Base-by-base conservation (phyloP, 352 stramenopile species). In the Aphanomyces euteiches region DNA sequence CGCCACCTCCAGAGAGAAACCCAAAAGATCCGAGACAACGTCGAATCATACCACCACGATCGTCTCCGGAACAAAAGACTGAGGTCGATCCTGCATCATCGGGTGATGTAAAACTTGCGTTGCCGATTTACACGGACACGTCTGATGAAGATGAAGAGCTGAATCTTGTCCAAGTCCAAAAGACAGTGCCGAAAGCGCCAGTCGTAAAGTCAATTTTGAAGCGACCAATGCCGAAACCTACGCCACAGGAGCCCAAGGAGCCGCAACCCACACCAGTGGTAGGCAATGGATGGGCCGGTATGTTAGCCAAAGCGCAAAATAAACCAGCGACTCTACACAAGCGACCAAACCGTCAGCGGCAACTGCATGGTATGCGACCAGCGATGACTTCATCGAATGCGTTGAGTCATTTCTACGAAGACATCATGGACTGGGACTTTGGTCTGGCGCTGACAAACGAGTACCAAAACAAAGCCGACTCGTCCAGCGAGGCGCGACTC, bases 371-470 rank as follows among this genome's bases (percentile, higher is more conserved):
- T 1, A 28, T 61, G 17, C 54, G 54, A n/a, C 54, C 54, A 13
- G 54, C 37, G 1, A 61, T 40, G 54, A 61, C 6, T 37, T 61
- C 54, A 37, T 21, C 54, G 54, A 40, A 37, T 12, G 54, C 54
- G 19, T 45, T 93, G 12, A 85, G 83, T 43, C 85, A 90, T 67
- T 94, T 95, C 69, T 95, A 93, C 56, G 79, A 89, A 15, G 80
- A 92, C 21, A 90, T 95, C 72, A 69, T 95, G 12, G 81, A 90
- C 71, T 95, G 88, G 88, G 79, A 89, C 54, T 87, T 95, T 47
- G 80, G 79, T 40, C 82, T 90, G 2, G 74, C 82, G 4, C 68
- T 95, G 48, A 75, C 77, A 40, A 76, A 75, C 63, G 83, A 94
- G 72, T 72, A 69, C 3, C 72, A 88, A 38, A 89, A 88, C 38